These are phyloP conservation scores for Sphenostylis stenocarpa DNA, from an alignment of 306 rosid genomes.

Conservation along the genomic window DNA sequence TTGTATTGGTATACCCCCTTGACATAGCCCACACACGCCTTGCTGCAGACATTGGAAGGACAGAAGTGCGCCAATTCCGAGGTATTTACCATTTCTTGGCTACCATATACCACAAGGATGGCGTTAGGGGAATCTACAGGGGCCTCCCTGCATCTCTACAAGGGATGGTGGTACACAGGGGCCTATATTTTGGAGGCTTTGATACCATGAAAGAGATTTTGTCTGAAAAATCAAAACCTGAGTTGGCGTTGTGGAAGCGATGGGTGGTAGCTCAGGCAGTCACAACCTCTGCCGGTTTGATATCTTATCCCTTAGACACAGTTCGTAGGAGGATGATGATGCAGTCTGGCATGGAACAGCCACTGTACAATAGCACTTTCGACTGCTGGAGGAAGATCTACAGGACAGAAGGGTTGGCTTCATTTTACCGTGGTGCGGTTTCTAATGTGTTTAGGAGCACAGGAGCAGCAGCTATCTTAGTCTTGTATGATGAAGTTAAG, in stretches of 20 bases:
- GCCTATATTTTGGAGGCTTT: conserved; percentile 93
- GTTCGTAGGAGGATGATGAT: conserved; percentile 98
- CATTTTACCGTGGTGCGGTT: conserved; percentile 88
- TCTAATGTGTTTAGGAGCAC: conserved; percentile 89
- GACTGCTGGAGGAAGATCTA: conserved; percentile 94
- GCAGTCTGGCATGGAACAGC: conserved; percentile 89
- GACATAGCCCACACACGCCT: conserved; percentile 97
- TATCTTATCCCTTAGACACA: conserved; percentile 90
- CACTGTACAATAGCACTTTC: conserved; percentile 60
- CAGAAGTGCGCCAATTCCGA: conserved; percentile 71
- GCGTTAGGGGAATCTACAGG: conserved; percentile 72
- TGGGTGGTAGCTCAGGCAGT: conserved; percentile 94
- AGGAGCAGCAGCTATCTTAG: conserved; percentile 91
- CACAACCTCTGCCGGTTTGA: conserved; percentile 84
- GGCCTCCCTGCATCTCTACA: conserved; percentile 98
- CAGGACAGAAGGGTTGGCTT: conserved; percentile 62
- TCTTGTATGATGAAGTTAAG: conserved; percentile 90
- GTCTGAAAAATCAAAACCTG: conserved; percentile 50
- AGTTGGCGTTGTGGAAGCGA: conserved; percentile 73
- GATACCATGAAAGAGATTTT: conserved; percentile 80
- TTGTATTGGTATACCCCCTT: conserved; percentile 81
- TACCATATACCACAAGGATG: conserved; percentile 65
- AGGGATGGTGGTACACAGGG: conserved; percentile 88
- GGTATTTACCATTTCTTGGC: conserved; percentile 84
- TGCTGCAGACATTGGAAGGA: conserved; percentile 87